A percentile compares a stretch with the other conserved stretches of the same genome.
phyloP scores from a whole-genome alignment of 2,329 filamentous ascomycete genomes.

The Akanthomyces muscarius region DNA sequence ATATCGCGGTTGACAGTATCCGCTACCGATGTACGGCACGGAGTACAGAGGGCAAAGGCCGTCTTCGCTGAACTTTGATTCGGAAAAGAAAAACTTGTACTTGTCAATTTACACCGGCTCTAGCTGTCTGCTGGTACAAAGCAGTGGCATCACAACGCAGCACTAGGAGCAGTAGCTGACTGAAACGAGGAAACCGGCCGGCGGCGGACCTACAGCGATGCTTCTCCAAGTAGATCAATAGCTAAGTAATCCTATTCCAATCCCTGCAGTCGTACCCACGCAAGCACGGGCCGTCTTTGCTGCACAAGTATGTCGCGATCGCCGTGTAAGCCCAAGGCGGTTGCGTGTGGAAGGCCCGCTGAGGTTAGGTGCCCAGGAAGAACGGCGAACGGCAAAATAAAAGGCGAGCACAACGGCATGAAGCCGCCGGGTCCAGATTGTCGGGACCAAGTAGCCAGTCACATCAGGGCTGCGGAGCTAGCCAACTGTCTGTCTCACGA shows the following conservation, averaged over 20 bases:
- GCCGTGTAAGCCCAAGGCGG: background rate
- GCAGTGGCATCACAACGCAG: background rate
- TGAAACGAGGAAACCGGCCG: background rate
- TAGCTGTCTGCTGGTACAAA: background rate
- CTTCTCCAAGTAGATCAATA: background rate
- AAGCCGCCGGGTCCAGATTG: constrained; percentile 15
- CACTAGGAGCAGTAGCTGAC: background rate
- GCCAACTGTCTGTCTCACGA: constrained; percentile 11
- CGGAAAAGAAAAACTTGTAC: too few species aligned
- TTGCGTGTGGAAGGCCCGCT: background rate
- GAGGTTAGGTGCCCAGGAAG: background rate
- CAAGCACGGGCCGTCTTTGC: background rate
- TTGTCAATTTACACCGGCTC: too few species aligned
- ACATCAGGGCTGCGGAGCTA: constrained; percentile 6
- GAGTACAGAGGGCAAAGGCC: too few species aligned
- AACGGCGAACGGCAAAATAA: background rate
- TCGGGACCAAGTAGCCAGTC: constrained; percentile 14
- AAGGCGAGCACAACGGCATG: background rate
- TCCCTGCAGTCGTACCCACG: background rate
- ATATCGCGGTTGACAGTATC: too few species aligned
- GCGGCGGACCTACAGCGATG: background rate
- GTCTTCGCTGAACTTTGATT: too few species aligned
- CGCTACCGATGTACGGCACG: too few species aligned
- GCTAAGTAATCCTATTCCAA: background rate
- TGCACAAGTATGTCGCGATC: background rate